Evolutionary conservation across 2,329 filamentous ascomycete species (phyloP).

Genomic region (Achaetomium macrosporum): DNA sequence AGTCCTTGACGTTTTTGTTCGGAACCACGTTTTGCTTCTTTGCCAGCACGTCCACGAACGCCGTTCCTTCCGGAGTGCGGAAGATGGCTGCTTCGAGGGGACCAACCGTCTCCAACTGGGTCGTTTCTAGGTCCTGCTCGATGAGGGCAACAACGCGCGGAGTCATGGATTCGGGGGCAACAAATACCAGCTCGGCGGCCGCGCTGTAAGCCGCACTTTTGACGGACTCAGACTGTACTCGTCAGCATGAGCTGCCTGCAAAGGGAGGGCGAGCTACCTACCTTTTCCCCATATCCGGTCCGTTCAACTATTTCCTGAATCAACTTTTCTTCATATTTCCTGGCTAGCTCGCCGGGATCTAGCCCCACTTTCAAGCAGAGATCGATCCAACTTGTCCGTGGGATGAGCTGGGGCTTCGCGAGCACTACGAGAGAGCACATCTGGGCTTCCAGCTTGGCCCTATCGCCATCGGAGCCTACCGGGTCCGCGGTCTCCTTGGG

Average conservation of each 20-base stretch:
- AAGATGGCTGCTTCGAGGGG: conserved; percentile 90
- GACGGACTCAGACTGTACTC: conserved; percentile 36
- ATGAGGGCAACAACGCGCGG: conserved; percentile 71
- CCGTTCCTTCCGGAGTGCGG: conserved; percentile 79
- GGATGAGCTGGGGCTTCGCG: conserved; percentile 70
- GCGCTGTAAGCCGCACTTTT: conserved; percentile 73
- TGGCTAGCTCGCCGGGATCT: conserved; percentile 75
- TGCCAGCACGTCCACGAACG: conserved; percentile 84
- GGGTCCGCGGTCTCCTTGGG: conserved; percentile 42
- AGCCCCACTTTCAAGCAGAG: conserved; percentile 71
- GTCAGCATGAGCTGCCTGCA: conserved; percentile 12
- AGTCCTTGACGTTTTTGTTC: conserved; percentile 90
- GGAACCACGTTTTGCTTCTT: conserved; percentile 68
- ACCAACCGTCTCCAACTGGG: conserved; percentile 65
- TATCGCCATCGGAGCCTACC: conserved; percentile 37
- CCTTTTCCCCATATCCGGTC: conserved; percentile 47
- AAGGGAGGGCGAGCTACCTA: conserved; percentile 28
- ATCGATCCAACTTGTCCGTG: conserved; percentile 81
- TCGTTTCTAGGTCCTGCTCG: conserved; percentile 62
- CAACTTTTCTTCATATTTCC: conserved; percentile 56
- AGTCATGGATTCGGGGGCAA: conserved; percentile 77
- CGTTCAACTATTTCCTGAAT: conserved; percentile 59
- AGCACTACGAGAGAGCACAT: conserved; percentile 73
- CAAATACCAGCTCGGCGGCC: conserved; percentile 86
- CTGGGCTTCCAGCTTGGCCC: conserved; percentile 56